Conservation (phyloP, 345 rosid genomes). For the Salix koriyanagi region DNA sequence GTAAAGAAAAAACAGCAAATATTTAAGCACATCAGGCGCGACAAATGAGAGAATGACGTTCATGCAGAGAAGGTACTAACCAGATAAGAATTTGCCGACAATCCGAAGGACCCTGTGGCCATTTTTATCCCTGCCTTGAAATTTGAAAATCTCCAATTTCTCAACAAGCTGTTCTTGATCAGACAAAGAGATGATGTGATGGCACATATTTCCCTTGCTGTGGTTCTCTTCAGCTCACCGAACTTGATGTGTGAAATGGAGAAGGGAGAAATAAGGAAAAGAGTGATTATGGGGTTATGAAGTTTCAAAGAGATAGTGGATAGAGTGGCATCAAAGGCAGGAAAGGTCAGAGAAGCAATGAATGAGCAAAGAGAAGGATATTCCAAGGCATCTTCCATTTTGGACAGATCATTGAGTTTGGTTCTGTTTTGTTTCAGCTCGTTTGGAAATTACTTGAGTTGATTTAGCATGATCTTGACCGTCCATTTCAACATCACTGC, state of each 20-base stretch:
- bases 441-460: too few relatives aligned
- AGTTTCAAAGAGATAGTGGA: neutral
- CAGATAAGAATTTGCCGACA: constrained; percentile 58
- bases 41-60: too few relatives aligned
- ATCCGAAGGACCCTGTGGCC: constrained; percentile 62
- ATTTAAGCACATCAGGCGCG: neutral
- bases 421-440: too few relatives aligned
- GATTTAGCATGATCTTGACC: too few relatives aligned
- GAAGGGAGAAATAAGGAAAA: too few relatives aligned
- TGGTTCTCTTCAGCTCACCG: too few relatives aligned
- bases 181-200: neutral
- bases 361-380: constrained; percentile 10
- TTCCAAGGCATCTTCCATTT: constrained; percentile 41
- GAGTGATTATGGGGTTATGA: too few relatives aligned
- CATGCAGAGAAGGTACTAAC: constrained; percentile 14
- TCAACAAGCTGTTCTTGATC: constrained; percentile 36
- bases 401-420: neutral
- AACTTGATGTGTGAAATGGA: too few relatives aligned
- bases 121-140: constrained; percentile 69
- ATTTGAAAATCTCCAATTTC: constrained; percentile 57
- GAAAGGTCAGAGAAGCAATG: neutral
- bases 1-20: neutral
- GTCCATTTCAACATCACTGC: too few relatives aligned
- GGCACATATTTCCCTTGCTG: neutral
- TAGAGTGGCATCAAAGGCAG: neutral